Percentiles rank a stretch among this genome's conserved stretches.
Conservation (phyloP, 192 early-diverging fungal species). For the Geranomyces michiganensis region DNA sequence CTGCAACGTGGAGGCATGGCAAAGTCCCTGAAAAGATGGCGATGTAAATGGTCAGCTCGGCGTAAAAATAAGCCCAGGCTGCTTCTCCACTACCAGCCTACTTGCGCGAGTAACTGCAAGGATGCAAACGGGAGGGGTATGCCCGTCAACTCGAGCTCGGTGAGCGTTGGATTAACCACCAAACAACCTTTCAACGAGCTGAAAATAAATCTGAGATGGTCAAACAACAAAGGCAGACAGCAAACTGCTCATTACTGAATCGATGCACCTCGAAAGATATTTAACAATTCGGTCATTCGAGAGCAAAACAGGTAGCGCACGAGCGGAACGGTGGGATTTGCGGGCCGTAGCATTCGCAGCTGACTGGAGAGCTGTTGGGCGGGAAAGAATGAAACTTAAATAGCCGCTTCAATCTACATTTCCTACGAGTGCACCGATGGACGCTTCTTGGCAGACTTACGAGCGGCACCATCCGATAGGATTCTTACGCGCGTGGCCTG, state of each 20-base stretch:
- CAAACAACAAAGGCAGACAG: neutral
- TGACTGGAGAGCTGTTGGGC: neutral
- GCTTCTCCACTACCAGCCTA: neutral
- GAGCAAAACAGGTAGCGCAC: slow-evolving; percentile 8
- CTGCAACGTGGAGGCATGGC: slow-evolving; percentile 17
- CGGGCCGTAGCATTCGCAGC: too few species aligned
- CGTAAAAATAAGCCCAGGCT: too few species aligned
- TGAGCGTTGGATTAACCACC: slow-evolving; percentile 24
- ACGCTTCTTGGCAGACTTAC: neutral
- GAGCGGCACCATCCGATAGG: slow-evolving; percentile 10
- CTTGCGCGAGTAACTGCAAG: slow-evolving; percentile 21
- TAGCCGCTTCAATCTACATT: too few species aligned
- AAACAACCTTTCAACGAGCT: slow-evolving; percentile 41
- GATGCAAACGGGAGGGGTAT: slow-evolving; percentile 19
- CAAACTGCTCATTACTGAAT: too few species aligned
- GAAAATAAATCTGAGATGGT: neutral
- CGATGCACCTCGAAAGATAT: slow-evolving; percentile 27
- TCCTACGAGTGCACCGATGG: too few species aligned
- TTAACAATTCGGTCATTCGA: neutral
- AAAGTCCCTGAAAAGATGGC: slow-evolving; percentile 19
- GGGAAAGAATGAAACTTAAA: slow-evolving; percentile 7
- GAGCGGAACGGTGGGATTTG: slow-evolving; percentile 9
- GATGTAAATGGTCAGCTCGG: too few species aligned
- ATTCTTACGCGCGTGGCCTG: slow-evolving; percentile 26
- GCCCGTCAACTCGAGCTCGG: slow-evolving; percentile 42